Percentiles rank a stretch among this genome's conserved stretches.
phyloP scores from a whole-genome alignment of 768 basidiomycete genomes.

The Mrakia blollopis region DNA sequence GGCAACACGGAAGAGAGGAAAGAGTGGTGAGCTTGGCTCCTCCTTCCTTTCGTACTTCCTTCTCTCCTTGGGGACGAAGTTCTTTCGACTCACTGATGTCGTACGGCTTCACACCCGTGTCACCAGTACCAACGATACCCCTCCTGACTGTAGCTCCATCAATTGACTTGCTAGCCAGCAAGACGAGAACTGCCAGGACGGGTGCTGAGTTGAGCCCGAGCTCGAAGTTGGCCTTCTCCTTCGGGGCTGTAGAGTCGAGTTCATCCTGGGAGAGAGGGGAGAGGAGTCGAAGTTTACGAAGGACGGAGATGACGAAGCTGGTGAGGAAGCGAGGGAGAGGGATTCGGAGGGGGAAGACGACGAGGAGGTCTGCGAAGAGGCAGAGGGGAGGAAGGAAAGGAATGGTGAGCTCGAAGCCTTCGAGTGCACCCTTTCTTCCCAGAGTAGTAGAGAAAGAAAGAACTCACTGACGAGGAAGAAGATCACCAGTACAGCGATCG shows the following conservation, averaged over 20 bases:
- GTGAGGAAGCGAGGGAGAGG: conserved; percentile 39
- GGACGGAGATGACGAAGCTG: conserved; percentile 5
- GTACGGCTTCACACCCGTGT: conserved; percentile 71
- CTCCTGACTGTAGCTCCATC: conserved; percentile 54
- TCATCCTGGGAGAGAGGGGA: neutral
- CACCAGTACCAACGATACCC: conserved; percentile 75
- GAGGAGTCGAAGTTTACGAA: conserved; percentile 12
- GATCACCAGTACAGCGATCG: conserved; percentile 45
- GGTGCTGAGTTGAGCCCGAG: conserved; percentile 46
- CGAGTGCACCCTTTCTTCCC: neutral
- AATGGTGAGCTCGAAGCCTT: neutral
- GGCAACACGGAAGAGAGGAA: no score
- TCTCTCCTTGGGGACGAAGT: neutral
- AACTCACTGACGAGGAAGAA: conserved; percentile 47
- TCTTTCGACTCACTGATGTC: conserved; percentile 55
- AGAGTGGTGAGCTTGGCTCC: neutral
- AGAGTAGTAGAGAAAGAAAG: no score
- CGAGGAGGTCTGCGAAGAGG: conserved; percentile 39
- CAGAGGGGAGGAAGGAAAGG: neutral
- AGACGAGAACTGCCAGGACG: conserved; percentile 47
- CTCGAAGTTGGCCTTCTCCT: conserved; percentile 33
- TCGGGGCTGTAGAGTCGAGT: neutral
- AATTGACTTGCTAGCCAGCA: conserved; percentile 47
- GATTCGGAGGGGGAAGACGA: conserved; percentile 45
- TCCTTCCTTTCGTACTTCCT: neutral